Conservation (phyloP, 208 protist genomes). For the Naegleria lovaniensis region DNA sequence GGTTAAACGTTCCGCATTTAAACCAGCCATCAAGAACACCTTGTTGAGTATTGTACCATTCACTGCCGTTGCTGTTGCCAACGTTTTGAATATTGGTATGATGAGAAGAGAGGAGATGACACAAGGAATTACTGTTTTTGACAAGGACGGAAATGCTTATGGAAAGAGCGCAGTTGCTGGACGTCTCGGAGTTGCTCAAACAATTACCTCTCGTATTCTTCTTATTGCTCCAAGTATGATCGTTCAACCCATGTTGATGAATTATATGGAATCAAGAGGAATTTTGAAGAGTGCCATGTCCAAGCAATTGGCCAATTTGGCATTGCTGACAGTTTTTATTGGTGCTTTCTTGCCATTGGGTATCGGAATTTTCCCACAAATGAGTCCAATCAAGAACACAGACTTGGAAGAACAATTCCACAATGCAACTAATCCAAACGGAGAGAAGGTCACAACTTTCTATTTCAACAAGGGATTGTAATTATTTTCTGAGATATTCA, state of each 20-base stretch:
- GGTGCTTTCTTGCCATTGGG: constrained; percentile 1
- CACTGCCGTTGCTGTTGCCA: constrained; percentile 2
- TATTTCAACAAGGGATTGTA: constrained; percentile 27
- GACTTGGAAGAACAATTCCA: neutral
- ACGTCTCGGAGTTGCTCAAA: neutral
- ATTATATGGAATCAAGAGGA: neutral
- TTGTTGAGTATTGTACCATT: constrained; percentile 21
- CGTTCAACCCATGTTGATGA: constrained; percentile 21
- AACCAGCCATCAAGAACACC: neutral
- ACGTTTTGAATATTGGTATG: constrained; percentile 17
- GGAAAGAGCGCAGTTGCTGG: constrained; percentile 8
- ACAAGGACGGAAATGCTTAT: neutral
- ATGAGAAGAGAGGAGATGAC: constrained; percentile 16
- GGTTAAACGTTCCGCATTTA: neutral
- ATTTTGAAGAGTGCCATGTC: neutral
- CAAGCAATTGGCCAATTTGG: neutral
- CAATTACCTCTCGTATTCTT: neutral
- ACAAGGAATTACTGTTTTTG: neutral
- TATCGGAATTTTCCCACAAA: constrained; percentile 22
- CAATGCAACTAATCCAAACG: neutral
- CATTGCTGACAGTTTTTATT: neutral
- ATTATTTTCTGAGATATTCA: neutral
- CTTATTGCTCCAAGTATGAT: constrained; percentile 5
- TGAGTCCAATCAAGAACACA: neutral
- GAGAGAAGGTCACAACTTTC: neutral